Conservation (phyloP, 2,329 filamentous ascomycete species). For the Escovopsis sp. region DNA sequence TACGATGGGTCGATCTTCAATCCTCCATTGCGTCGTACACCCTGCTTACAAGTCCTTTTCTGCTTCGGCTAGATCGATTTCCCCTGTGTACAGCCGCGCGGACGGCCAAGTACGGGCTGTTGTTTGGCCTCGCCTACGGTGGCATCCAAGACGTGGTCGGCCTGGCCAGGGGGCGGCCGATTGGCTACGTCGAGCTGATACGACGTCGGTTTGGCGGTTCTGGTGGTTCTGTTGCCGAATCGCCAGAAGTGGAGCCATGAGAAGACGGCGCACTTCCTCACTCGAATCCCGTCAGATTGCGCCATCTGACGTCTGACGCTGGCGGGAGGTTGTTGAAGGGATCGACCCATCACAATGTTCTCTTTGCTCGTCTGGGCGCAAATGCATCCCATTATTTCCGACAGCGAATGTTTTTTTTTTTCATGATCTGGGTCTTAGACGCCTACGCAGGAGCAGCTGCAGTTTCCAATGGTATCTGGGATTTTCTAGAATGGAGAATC, state of each 20-base stretch:
- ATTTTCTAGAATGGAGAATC: no score
- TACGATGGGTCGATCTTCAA: not conserved
- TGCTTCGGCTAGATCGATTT: conserved; percentile 49
- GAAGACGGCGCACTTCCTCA: conserved; percentile 7
- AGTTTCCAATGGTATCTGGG: no score
- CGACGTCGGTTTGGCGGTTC: conserved; percentile 26
- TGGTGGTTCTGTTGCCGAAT: conserved; percentile 3
- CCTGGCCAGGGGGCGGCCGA: conserved; percentile 52
- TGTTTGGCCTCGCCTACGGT: conserved; percentile 68
- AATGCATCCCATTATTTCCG: no score
- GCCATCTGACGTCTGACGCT: no score
- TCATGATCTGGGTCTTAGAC: no score
- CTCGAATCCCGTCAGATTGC: not conserved
- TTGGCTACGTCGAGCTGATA: conserved; percentile 60
- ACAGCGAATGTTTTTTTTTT: no score
- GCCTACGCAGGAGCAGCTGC: no score
- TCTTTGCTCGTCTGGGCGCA: not conserved
- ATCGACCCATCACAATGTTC: not conserved
- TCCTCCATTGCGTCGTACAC: not conserved
- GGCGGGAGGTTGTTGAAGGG: no score
- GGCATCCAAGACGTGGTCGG: conserved; percentile 63
- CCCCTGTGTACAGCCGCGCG: conserved; percentile 61
- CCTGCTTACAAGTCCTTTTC: not conserved
- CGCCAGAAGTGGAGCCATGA: no score
- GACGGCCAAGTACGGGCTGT: conserved; percentile 66